Base-by-base conservation (phyloP, 208 protist genomes). In the Trypanosoma platydactyli region DNA sequence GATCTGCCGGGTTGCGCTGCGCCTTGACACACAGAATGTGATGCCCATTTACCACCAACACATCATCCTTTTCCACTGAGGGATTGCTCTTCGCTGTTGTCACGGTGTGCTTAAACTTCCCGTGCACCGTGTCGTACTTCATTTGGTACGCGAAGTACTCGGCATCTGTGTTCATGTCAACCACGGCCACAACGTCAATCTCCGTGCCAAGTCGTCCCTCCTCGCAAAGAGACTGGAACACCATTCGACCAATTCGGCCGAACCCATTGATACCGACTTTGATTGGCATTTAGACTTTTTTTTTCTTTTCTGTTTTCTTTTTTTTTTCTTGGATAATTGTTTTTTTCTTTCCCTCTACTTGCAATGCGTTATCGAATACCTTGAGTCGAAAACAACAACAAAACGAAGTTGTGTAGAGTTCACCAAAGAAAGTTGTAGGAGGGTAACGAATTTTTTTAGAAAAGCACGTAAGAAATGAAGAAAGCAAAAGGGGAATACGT, bases 201-300 rank as follows among this genome's bases (percentile, higher is more conserved):
- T 96, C 76, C 9, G 68, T 89, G 48, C 80, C 83, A 51, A 89
- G 79, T 15, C 88, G 80, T 22, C 81, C 73, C 53, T 85, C 80
- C 38, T 88, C 83, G 45, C 83, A 76, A 18, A 94, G 72, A 49
- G 93, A 79, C 70, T 98, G 92, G 67, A 98, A 85, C n/a, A 99
- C 98, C 59, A 99, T 84, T 71, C 98, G 89, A 62, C 98, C 98
- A 77, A 99, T 99, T 69, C 98, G 89, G 76, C 98, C 98, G 73
- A 99, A 99, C 62, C 98, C 98, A 82, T 99, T 99, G 81, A 98
- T 99, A 57, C 96, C 97, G 59, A 98, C 78, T 69, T 90, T 89
- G 71, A 94, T 81, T 61, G 84, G 73, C 67, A 73, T 73, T 18
- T 20, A 6, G 25, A 27, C 33, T 60, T 45, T 18, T 1, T 66